Percentiles rank a stretch among this genome's conserved stretches.
Conservation (phyloP, 129 eudicot species). For the Flaveria brownii region DNA sequence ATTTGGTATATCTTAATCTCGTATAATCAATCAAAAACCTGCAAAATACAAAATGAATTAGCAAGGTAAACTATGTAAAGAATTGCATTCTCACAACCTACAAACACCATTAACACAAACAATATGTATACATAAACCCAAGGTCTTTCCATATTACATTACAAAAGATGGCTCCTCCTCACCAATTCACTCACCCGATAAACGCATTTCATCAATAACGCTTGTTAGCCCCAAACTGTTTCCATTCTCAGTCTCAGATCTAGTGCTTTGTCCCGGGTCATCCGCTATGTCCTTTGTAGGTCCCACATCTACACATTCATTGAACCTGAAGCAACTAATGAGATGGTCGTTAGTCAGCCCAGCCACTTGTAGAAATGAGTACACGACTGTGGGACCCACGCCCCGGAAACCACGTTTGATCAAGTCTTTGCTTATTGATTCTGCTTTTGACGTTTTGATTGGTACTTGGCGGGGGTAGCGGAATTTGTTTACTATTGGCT, state of each 20-base stretch:
- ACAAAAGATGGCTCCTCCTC: slow-evolving; percentile 1
- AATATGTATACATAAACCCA: slow-evolving; percentile 37
- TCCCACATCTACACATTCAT: slow-evolving; percentile 53
- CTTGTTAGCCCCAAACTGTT: slow-evolving; percentile 46
- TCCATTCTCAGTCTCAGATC: slow-evolving; percentile 40
- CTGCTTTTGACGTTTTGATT: slow-evolving; percentile 83
- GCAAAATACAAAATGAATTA: slow-evolving; percentile 12
- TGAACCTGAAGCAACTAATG: slow-evolving; percentile 76
- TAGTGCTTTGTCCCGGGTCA: slow-evolving; percentile 32
- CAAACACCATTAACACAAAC: slow-evolving; percentile 36
- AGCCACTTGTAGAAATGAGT: slow-evolving; percentile 85
- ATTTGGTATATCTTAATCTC: neutral
- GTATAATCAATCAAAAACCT: slow-evolving; percentile 2
- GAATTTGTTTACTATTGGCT: slow-evolving; percentile 60
- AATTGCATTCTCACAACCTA: slow-evolving; percentile 41
- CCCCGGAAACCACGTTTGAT: slow-evolving; percentile 91
- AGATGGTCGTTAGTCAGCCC: slow-evolving; percentile 93
- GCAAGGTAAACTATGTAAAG: slow-evolving; percentile 13
- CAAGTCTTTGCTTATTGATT: slow-evolving; percentile 80
- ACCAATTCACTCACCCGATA: slow-evolving; percentile 46
- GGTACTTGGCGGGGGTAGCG: slow-evolving; percentile 90
- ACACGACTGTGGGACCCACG: slow-evolving; percentile 85
- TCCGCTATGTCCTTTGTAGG: slow-evolving; percentile 39
- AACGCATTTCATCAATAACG: slow-evolving; percentile 55
- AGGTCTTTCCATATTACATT: slow-evolving; percentile 16